Evolutionary conservation across 108 stramenopile genomes (phyloP), one percentile per base, ranked within the genome.

Genomic region (Cylindrotheca closterium): DNA sequence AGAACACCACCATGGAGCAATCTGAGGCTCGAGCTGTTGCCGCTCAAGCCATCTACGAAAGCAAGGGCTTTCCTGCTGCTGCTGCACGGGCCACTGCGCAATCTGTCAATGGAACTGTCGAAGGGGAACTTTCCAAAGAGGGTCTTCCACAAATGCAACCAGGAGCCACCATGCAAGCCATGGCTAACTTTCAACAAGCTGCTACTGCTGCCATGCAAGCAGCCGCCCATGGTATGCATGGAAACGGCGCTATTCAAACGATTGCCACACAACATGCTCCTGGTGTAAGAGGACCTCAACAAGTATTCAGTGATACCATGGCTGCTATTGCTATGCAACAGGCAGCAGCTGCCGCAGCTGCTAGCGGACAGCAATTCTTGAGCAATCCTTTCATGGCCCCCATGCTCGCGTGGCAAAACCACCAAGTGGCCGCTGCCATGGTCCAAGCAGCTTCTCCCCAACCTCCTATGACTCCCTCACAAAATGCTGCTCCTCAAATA

Each of bases 131-230:
- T 42, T 46, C 23, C 23, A 30, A 22, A 19, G n/a, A n/a, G n/a
- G 21, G 50, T 24, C 31, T 72, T 17, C 76, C 81, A 25, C 63
- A 49, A 30, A 82, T 82, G 81, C 74, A 79, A 61, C 71, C 82
- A 15, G 82, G 82, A 54, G 74, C 78, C 29, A 83, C 82, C 28
- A 83, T 83, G 82, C 82, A 83, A 60, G 82, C 82, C 47, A 83
- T 83, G 82, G 78, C 82, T 19, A 79, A 71, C 71, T 83, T 83
- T 52, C 82, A 83, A 46, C 82, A 83, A 54, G 82, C 82, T 4
- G 82, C 82, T 5, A 71, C 82, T 3, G 77, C 70, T 5, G 82
- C 82, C 33, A 83, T 83, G 82, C 74, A 83, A 34, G 66, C 73
- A 1, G 82, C 82, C 4, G 74, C 75, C 47, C 67, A 70, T 50